A percentile compares a stretch with the other conserved stretches of the same genome.
Conservation (phyloP, 176 grass and related monocot species). For the Bolboschoenus planiculmis region DNA sequence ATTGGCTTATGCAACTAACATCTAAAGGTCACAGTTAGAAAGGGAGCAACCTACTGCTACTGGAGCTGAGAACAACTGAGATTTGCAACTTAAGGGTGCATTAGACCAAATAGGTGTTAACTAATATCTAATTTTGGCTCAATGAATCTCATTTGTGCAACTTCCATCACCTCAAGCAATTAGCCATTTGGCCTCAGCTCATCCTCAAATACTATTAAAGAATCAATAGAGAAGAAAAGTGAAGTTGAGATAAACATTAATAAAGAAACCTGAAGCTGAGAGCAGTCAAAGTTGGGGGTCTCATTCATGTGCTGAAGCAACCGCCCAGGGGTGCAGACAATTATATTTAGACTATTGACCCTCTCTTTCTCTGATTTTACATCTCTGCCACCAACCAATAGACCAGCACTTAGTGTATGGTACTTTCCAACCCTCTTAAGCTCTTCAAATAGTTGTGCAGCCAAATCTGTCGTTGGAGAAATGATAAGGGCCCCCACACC, state of each 20-base stretch:
- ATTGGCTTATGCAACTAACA: background rate
- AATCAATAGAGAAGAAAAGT: background rate
- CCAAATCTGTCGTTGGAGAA: constrained; percentile 78
- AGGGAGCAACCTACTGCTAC: background rate
- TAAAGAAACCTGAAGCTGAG: constrained; percentile 67
- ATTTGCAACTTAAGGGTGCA: background rate
- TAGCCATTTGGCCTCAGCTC: background rate
- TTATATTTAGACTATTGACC: constrained; percentile 66
- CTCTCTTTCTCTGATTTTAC: constrained; percentile 63
- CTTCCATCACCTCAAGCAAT: background rate
- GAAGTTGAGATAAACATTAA: constrained; percentile 15
- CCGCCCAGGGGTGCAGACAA: constrained; percentile 83
- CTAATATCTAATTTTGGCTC: background rate
- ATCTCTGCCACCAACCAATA: constrained; percentile 74
- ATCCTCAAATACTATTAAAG: background rate
- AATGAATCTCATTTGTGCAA: background rate
- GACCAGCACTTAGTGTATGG: constrained; percentile 58
- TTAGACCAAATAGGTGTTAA: background rate
- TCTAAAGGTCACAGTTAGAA: background rate
- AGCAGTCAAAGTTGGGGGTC: constrained; percentile 81
- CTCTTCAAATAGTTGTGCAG: constrained; percentile 73
- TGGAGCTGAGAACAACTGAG: background rate
- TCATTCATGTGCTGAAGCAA: constrained; percentile 87
- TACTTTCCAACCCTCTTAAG: constrained; percentile 37
- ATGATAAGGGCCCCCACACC: constrained; percentile 79